These are phyloP conservation scores for Noccaea caerulescens DNA, from an alignment of 345 rosid species.

Conservation along the genomic window DNA sequence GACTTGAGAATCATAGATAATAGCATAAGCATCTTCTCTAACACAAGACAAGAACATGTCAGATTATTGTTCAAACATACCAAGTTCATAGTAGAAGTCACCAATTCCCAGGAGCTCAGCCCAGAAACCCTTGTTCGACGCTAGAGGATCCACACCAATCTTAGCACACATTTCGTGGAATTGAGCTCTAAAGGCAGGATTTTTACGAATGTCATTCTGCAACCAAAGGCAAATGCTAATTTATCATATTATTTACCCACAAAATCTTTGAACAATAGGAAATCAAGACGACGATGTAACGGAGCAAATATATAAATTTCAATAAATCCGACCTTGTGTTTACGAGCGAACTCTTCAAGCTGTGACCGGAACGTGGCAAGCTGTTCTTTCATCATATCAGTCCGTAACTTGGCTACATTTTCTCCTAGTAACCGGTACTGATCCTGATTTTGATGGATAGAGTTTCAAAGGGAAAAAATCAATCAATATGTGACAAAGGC, in stretches of 20 bases:
- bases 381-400: slow-evolving; percentile 97
- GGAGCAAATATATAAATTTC: background rate
- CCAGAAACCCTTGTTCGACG: slow-evolving; percentile 95
- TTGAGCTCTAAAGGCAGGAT: slow-evolving; percentile 82
- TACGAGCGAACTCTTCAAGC: slow-evolving; percentile 90
- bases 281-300: slow-evolving; percentile 1
- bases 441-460: slow-evolving; percentile 50
- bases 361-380: slow-evolving; percentile 85
- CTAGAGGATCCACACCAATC: slow-evolving; percentile 95
- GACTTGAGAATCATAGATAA: slow-evolving; percentile 7
- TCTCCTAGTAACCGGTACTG: slow-evolving; percentile 82
- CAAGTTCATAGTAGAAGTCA: slow-evolving; percentile 95
- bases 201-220: slow-evolving; percentile 90
- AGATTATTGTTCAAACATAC: slow-evolving; percentile 36
- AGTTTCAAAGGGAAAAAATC: background rate
- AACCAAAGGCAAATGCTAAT: slow-evolving; percentile 21
- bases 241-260: background rate
- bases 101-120: slow-evolving; percentile 97
- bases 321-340: slow-evolving; percentile 71
- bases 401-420: slow-evolving; percentile 83
- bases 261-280: background rate
- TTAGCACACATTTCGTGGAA: slow-evolving; percentile 97
- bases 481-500: background rate
- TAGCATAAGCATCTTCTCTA: background rate
- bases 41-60: slow-evolving; percentile 2